Conservation (phyloP, 176 grass and related monocot species). For the Phoenix roebelenii region DNA sequence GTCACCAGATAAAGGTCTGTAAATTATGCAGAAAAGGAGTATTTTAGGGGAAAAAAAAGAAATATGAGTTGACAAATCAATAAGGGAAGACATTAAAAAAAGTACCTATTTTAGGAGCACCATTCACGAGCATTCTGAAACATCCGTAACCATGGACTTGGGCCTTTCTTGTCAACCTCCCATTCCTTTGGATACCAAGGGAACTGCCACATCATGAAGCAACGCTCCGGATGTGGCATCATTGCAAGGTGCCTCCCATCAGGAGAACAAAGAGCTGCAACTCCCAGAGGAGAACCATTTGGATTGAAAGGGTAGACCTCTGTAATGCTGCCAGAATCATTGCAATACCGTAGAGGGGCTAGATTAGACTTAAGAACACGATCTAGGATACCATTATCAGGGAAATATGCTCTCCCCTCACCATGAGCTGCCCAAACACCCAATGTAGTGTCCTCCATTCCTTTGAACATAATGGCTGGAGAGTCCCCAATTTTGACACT, state of each 20-base stretch:
- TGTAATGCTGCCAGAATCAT: constrained; percentile 58
- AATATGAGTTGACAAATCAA: no score
- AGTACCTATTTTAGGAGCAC: constrained; percentile 51
- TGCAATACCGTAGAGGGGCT: constrained; percentile 64
- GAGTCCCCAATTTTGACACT: constrained; percentile 60
- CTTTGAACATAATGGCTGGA: constrained; percentile 82
- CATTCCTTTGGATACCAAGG: constrained; percentile 91
- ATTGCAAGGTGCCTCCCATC: constrained; percentile 86
- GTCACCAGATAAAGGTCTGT: no score
- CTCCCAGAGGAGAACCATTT: constrained; percentile 82
- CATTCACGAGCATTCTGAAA: constrained; percentile 90
- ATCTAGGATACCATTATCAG: constrained; percentile 47
- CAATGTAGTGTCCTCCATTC: constrained; percentile 78
- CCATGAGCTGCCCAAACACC: constrained; percentile 90
- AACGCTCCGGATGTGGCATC: constrained; percentile 97
- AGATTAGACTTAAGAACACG: constrained; percentile 50
- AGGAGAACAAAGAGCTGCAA: constrained; percentile 77
- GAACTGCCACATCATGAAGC: constrained; percentile 99
- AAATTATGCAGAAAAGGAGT: no score
- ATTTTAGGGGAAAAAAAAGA: no score
- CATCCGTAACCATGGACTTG: constrained; percentile 80
- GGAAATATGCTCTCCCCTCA: constrained; percentile 79
- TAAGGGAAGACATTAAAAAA: no score
- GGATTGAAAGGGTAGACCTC: constrained; percentile 90
- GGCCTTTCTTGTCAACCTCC: constrained; percentile 60